A percentile compares a stretch with the other conserved stretches of the same genome.
Evolutionary conservation across 2,329 filamentous ascomycete species (phyloP).

Genomic region (Diaporthe citrichinensis): DNA sequence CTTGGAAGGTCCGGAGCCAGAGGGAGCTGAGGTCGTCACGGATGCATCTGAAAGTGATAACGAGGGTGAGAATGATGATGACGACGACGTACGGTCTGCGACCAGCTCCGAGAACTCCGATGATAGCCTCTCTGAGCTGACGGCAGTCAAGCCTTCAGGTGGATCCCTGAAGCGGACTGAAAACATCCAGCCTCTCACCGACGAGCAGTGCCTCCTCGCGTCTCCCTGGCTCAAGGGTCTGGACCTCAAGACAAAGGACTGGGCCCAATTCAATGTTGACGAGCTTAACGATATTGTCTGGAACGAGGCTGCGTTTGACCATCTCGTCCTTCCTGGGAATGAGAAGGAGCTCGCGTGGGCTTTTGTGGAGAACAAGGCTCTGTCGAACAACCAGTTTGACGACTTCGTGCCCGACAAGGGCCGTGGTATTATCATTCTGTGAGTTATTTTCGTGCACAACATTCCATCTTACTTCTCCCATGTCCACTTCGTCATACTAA

Average conservation of each 20-base stretch:
- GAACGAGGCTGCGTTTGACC: slow-evolving; percentile 55
- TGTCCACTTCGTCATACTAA: neutral
- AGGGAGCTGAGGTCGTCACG: slow-evolving; percentile 30
- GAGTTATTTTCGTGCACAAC: neutral
- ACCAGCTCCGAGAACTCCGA: slow-evolving; percentile 1
- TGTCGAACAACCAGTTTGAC: slow-evolving; percentile 48
- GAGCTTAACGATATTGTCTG: slow-evolving; percentile 50
- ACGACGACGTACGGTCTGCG: slow-evolving; percentile 18
- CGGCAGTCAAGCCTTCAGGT: slow-evolving; percentile 16
- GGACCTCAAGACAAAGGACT: slow-evolving; percentile 54
- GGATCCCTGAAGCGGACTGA: slow-evolving; percentile 41
- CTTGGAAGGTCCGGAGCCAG: slow-evolving; percentile 32
- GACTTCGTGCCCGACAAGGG: slow-evolving; percentile 55
- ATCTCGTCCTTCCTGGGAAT: slow-evolving; percentile 53
- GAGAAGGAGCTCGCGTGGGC: slow-evolving; percentile 56
- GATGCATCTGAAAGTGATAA: neutral
- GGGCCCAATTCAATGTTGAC: slow-evolving; percentile 47
- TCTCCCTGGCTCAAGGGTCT: slow-evolving; percentile 56
- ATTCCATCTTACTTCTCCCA: neutral
- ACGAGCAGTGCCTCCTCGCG: slow-evolving; percentile 53
- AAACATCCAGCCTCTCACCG: slow-evolving; percentile 48
- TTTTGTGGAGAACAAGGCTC: slow-evolving; percentile 55
- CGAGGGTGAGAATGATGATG: slow-evolving; percentile 18
- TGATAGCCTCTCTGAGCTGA: neutral
- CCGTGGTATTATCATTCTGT: slow-evolving; percentile 36